These are phyloP conservation scores for Ilex paraguariensis DNA, from an alignment of 305 asterid genomes.

Conservation along the genomic window DNA sequence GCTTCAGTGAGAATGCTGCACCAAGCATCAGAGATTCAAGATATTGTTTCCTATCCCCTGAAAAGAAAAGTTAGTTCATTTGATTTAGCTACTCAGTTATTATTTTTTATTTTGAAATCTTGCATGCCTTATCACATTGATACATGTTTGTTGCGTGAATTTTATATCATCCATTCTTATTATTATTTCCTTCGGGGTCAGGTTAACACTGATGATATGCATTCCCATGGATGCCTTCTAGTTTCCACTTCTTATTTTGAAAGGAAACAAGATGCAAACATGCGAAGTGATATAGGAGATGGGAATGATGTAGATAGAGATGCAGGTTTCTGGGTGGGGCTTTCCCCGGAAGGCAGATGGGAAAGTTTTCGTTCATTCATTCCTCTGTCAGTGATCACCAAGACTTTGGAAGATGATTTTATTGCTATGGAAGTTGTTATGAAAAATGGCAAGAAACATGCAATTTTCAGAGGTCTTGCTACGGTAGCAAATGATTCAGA, in stretches of 20 bases:
- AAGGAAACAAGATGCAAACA: constrained; percentile 55
- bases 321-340: constrained; percentile 88
- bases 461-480: constrained; percentile 80
- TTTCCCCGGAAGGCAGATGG: constrained; percentile 86
- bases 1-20: constrained; percentile 89
- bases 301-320: constrained; percentile 53
- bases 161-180: constrained; percentile 9
- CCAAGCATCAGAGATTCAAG: constrained; percentile 58
- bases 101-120: neutral
- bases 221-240: constrained; percentile 50
- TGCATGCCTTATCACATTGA: neutral
- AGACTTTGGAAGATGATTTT: constrained; percentile 69
- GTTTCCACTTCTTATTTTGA: constrained; percentile 84
- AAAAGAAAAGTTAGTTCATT: constrained; percentile 52
- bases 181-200: constrained; percentile 59
- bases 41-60: constrained; percentile 55
- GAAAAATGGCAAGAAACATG: constrained; percentile 87
- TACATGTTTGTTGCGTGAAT: neutral
- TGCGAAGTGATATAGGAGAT: constrained; percentile 41
- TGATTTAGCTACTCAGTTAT: neutral
- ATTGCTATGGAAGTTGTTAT: constrained; percentile 83
- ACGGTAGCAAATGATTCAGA: constrained; percentile 84
- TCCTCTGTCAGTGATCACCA: constrained; percentile 77
- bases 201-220: constrained; percentile 33
- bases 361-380: constrained; percentile 92